Evolutionary conservation across 169 alveolate species (phyloP).

Genomic region (Sarcocystis neurona): DNA sequence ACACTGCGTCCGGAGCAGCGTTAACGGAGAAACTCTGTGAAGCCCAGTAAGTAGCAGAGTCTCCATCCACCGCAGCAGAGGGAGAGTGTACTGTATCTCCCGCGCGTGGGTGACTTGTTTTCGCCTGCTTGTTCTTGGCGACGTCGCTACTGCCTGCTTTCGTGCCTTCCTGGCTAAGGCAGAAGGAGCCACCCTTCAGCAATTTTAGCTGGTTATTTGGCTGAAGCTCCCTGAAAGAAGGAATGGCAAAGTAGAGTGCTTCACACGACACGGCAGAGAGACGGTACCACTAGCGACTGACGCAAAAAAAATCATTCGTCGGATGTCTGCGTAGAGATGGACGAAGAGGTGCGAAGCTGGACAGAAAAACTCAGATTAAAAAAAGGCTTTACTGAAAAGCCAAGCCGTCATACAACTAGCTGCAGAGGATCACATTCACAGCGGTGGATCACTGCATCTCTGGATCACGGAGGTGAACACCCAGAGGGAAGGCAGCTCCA

Average conservation of each 20-base stretch:
- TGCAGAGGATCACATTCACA: too few relatives aligned
- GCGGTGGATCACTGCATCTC: too few relatives aligned
- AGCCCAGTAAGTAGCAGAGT: slow-evolving; percentile 83
- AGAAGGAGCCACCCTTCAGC: slow-evolving; percentile 85
- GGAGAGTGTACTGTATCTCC: slow-evolving; percentile 73
- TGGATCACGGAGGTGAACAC: too few relatives aligned
- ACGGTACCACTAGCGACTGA: slow-evolving; percentile 6
- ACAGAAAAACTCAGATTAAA: too few relatives aligned
- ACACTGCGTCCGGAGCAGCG: slow-evolving; percentile 74
- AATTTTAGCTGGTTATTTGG: slow-evolving; percentile 86
- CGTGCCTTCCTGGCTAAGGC: slow-evolving; percentile 84
- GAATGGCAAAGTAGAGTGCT: slow-evolving; percentile 73
- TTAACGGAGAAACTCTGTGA: slow-evolving; percentile 48
- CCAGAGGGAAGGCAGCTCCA: too few relatives aligned
- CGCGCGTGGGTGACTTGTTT: slow-evolving; percentile 74
- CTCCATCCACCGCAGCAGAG: slow-evolving; percentile 83
- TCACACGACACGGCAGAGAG: slow-evolving; percentile 55
- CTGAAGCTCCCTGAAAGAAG: slow-evolving; percentile 80
- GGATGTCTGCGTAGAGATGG: too few relatives aligned
- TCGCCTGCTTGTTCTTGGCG: slow-evolving; percentile 78
- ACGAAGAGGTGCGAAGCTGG: too few relatives aligned
- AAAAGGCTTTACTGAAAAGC: too few relatives aligned
- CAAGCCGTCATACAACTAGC: too few relatives aligned
- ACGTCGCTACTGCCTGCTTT: slow-evolving; percentile 86
- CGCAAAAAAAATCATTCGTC: too few relatives aligned